These are phyloP conservation scores for Lycium barbarum DNA, from an alignment of 257 asterid genomes.

Conservation along the genomic window DNA sequence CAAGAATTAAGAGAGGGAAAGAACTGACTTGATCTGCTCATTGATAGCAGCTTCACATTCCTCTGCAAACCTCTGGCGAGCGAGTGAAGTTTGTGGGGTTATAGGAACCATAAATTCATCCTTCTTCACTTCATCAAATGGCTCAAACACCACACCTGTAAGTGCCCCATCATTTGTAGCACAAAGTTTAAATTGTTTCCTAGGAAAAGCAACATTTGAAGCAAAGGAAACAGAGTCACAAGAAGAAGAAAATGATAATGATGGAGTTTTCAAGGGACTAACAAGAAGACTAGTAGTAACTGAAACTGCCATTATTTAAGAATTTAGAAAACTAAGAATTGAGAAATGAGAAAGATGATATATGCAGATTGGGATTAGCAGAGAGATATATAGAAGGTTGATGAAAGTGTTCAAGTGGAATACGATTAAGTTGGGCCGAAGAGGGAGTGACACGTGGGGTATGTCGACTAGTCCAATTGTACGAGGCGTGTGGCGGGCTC, in stretches of 20 bases:
- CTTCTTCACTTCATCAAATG: conserved; percentile 83
- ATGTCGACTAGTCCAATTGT: conserved; percentile 16
- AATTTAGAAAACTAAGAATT: conserved; percentile 24
- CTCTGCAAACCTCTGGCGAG: conserved; percentile 64
- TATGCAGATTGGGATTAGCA: conserved; percentile 2
- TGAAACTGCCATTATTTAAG: conserved; percentile 54
- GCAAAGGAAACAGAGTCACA: conserved; percentile 26
- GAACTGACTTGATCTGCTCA: conserved; percentile 86
- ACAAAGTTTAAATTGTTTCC: conserved; percentile 37
- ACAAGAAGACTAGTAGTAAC: conserved; percentile 39
- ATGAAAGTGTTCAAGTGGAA: conserved; percentile 1
- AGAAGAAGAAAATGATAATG: conserved; percentile 30
- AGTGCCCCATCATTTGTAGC: conserved; percentile 49
- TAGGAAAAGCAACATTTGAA: conserved; percentile 41
- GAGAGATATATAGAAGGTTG: conserved; percentile 28
- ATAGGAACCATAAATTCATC: conserved; percentile 62
- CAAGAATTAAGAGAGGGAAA: not conserved
- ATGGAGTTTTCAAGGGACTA: not conserved
- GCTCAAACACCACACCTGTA: conserved; percentile 81
- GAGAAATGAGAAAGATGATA: not conserved
- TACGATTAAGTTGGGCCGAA: conserved; percentile 35
- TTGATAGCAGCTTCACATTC: conserved; percentile 76
- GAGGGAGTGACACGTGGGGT: conserved; percentile 42
- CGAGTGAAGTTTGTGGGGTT: conserved; percentile 59
- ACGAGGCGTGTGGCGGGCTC: conserved; percentile 68